phyloP scores from a whole-genome alignment of 2,329 filamentous ascomycete species.

The Aspergillus quadricinctus region DNA sequence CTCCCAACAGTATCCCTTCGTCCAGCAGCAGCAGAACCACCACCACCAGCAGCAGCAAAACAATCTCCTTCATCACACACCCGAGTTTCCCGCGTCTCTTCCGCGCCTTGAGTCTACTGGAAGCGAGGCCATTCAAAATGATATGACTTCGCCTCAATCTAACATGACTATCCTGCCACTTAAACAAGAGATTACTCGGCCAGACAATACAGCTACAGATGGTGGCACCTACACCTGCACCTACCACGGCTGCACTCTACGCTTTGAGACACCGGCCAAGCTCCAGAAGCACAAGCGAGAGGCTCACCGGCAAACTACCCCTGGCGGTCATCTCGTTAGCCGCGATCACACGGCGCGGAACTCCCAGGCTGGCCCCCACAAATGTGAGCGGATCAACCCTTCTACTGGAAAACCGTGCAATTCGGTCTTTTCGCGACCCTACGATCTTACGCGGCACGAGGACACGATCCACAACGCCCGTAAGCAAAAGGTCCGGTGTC shows the following conservation, averaged over 20 bases:
- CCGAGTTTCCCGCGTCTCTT: constrained; percentile 56
- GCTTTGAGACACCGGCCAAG: constrained; percentile 81
- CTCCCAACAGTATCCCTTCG: constrained; percentile 49
- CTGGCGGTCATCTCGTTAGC: constrained; percentile 43
- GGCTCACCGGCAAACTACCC: constrained; percentile 72
- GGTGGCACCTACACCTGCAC: constrained; percentile 93
- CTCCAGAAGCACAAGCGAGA: constrained; percentile 96
- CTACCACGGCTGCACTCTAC: constrained; percentile 81
- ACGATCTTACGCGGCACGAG: constrained; percentile 93
- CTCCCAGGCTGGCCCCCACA: constrained; percentile 88
- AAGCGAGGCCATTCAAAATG: constrained; percentile 43
- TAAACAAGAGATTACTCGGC: constrained; percentile 45
- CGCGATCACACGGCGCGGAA: constrained; percentile 57
- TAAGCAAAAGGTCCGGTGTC: constrained; percentile 91
- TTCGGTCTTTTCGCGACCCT: constrained; percentile 89
- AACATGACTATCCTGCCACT: constrained; percentile 34
- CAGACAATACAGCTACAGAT: constrained; percentile 64
- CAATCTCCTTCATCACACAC: constrained; percentile 42
- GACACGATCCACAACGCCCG: constrained; percentile 94
- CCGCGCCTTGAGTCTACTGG: constrained; percentile 60
- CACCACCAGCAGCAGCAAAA: constrained; percentile 20
- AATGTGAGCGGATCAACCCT: constrained; percentile 88
- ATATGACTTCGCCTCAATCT: constrained; percentile 33
- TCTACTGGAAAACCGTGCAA: constrained; percentile 93
- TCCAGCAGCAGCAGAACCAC: constrained; percentile 23